A percentile compares a stretch with the other conserved stretches of the same genome.
Conservation (phyloP, 495 filamentous ascomycete genomes). For the Podospora didyma region DNA sequence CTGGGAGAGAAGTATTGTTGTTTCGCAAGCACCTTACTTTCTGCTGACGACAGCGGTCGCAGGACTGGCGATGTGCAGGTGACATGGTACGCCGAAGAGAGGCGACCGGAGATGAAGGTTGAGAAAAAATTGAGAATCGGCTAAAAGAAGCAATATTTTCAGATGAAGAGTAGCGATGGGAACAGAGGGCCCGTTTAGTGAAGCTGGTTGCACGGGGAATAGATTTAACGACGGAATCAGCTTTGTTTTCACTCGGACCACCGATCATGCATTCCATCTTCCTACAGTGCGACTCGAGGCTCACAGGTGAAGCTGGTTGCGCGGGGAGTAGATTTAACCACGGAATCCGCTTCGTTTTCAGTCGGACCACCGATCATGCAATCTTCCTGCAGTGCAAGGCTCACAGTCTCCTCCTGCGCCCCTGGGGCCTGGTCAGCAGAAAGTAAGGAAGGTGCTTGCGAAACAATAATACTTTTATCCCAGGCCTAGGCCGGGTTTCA, state of each 20-base stretch:
- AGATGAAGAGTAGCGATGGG: background rate
- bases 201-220: background rate
- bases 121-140: background rate
- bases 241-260: background rate
- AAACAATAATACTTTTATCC: background rate
- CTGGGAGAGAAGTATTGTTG: background rate
- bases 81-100: background rate
- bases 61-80: background rate
- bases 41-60: background rate
- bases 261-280: background rate
- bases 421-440: background rate
- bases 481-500: background rate
- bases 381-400: background rate
- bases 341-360: background rate
- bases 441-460: background rate
- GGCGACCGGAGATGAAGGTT: background rate
- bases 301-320: background rate
- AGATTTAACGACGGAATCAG: background rate
- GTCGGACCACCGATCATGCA: background rate
- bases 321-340: background rate
- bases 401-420: background rate
- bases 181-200: background rate
- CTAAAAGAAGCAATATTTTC: background rate
- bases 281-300: background rate
- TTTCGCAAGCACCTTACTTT: background rate